Percentiles rank a stretch among this genome's conserved stretches.
phyloP scores from a whole-genome alignment of 768 basidiomycete genomes.

The Russula sp. region DNA sequence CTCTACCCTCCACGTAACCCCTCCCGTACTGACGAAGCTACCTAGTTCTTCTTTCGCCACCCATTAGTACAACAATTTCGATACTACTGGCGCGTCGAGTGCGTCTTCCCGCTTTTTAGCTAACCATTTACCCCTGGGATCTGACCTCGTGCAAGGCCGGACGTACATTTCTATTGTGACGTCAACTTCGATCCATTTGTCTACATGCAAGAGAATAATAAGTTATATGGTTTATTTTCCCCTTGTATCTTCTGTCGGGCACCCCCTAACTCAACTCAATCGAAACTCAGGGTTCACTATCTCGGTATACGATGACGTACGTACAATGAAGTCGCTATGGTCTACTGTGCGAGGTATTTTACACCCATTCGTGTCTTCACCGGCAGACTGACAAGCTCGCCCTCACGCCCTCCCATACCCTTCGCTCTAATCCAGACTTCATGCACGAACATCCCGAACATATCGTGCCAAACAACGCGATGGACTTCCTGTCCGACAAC shows the following conservation, averaged over 20 bases:
- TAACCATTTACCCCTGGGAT: not conserved
- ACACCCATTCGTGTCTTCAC: too few species aligned
- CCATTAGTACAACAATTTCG: constrained; percentile 69
- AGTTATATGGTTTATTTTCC: constrained; percentile 66
- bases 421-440: constrained; percentile 55
- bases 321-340: constrained; percentile 84
- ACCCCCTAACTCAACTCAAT: not conserved
- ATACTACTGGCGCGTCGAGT: constrained; percentile 93
- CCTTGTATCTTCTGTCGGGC: not conserved
- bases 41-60: constrained; percentile 80
- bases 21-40: not conserved
- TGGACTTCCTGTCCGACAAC: constrained; percentile 70
- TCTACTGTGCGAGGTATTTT: constrained; percentile 57
- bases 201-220: constrained; percentile 73
- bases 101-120: constrained; percentile 34
- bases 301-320: constrained; percentile 70
- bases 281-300: constrained; percentile 64
- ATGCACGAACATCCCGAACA: constrained; percentile 58
- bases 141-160: constrained; percentile 48
- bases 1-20: constrained; percentile 1
- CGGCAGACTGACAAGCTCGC: too few species aligned
- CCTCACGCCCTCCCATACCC: too few species aligned
- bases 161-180: constrained; percentile 80
- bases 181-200: constrained; percentile 63
- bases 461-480: constrained; percentile 60